These are phyloP conservation scores for Speleostelium caveatum DNA, from an alignment of 78 protist species.

Conservation along the genomic window DNA sequence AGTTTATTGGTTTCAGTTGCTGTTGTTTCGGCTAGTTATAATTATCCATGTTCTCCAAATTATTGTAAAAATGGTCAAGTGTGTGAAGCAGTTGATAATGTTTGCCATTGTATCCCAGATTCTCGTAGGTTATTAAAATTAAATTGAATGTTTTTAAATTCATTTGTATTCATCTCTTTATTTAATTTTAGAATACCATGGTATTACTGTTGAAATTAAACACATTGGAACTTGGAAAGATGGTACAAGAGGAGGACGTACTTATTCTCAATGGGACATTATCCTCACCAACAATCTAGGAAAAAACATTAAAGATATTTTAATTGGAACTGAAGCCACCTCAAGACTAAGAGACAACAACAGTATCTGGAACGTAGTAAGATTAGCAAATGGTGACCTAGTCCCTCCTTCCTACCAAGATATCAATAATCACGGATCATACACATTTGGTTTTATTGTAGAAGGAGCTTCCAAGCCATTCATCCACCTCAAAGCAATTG, in stretches of 20 bases:
- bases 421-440: slow-evolving; percentile 16
- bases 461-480: slow-evolving; percentile 8
- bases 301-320: neutral
- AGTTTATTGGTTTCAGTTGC: no score
- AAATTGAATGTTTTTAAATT: no score
- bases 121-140: no score
- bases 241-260: neutral
- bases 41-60: no score
- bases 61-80: no score
- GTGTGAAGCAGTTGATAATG: no score
- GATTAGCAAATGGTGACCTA: slow-evolving; percentile 10
- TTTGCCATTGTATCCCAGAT: no score
- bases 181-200: no score
- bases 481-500: neutral
- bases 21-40: no score
- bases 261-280: neutral
- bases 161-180: no score
- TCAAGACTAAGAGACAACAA: neutral
- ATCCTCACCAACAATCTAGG: neutral
- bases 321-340: neutral
- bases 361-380: slow-evolving; percentile 23
- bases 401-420: slow-evolving; percentile 18
- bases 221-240: neutral
- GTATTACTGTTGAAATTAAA: neutral
- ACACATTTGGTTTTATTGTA: slow-evolving; percentile 50